Conservation (phyloP, 805 yeast species). For the Spathaspora arborariae region DNA sequence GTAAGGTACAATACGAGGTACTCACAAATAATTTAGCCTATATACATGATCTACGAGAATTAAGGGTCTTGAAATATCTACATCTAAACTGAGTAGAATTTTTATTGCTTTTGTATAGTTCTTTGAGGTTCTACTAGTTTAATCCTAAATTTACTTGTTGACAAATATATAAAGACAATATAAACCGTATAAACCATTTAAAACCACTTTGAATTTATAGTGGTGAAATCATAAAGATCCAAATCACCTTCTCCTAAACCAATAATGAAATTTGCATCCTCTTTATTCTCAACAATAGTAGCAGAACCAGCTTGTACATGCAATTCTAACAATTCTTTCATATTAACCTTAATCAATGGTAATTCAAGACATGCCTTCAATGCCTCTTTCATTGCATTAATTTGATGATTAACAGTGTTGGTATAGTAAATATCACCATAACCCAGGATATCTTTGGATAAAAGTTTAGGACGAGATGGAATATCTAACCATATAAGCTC, state of each 20-base stretch:
- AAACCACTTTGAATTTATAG: conserved; percentile 9
- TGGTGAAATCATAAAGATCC: conserved; percentile 9
- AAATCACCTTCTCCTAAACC: conserved; percentile 10
- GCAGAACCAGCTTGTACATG: conserved; percentile 7
- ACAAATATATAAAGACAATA: no score
- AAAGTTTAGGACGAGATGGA: background rate
- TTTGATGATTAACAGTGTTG: conserved; percentile 1
- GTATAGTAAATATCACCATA: background rate
- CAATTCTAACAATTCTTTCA: conserved; percentile 6
- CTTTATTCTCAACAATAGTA: background rate
- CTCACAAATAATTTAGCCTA: no score
- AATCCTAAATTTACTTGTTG: no score
- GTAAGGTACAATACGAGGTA: no score
- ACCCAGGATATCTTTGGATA: no score
- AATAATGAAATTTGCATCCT: conserved; percentile 9
- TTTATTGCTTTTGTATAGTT: no score
- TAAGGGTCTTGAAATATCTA: no score
- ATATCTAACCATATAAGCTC: conserved; percentile 9
- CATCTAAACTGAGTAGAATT: no score
- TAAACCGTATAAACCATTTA: no score
- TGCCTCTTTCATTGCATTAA: background rate
- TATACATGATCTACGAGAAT: no score
- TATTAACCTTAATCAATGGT: conserved; percentile 5
- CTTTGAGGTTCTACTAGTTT: no score
- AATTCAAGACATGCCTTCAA: conserved; percentile 2